phyloP scores from a whole-genome alignment of 176 grass and related monocot species.

The Aegilops umbellulata region DNA sequence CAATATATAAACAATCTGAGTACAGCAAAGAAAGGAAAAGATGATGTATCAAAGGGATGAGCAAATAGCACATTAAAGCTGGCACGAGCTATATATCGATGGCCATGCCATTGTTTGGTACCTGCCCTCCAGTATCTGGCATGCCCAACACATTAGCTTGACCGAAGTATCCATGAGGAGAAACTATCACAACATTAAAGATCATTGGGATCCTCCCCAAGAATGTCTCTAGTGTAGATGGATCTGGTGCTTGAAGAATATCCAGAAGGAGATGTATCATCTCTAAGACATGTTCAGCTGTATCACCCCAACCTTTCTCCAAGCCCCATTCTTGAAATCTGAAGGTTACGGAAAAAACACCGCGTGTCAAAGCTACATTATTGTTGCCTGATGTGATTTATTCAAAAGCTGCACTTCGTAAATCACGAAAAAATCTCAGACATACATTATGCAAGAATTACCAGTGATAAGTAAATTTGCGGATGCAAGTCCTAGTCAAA shows the following conservation, averaged over 20 bases:
- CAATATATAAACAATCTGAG: constrained; percentile 92
- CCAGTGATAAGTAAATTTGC: neutral
- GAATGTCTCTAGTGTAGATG: constrained; percentile 84
- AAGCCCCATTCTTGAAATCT: constrained; percentile 98
- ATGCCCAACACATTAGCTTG: constrained; percentile 98
- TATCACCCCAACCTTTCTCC: constrained; percentile 99
- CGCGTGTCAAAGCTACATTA: neutral
- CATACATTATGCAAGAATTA: neutral
- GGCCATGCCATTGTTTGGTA: constrained; percentile 27
- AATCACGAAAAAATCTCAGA: neutral
- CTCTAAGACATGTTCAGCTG: constrained; percentile 74
- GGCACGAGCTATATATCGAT: neutral
- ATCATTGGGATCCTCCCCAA: constrained; percentile 96
- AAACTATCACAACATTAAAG: constrained; percentile 95
- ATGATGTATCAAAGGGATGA: neutral
- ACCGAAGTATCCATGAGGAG: constrained; percentile 95
- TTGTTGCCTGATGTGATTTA: neutral
- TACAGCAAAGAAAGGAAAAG: constrained; percentile 1
- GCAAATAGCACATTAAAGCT: neutral
- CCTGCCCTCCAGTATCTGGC: constrained; percentile 97
- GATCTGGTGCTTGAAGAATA: constrained; percentile 91
- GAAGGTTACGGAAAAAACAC: constrained; percentile 34
- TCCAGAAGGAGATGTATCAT: constrained; percentile 97
- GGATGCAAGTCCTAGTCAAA: neutral
- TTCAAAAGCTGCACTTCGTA: neutral